Evolutionary conservation across 2,329 filamentous ascomycete species (phyloP).

Genomic region (Huntiella abstrusa): DNA sequence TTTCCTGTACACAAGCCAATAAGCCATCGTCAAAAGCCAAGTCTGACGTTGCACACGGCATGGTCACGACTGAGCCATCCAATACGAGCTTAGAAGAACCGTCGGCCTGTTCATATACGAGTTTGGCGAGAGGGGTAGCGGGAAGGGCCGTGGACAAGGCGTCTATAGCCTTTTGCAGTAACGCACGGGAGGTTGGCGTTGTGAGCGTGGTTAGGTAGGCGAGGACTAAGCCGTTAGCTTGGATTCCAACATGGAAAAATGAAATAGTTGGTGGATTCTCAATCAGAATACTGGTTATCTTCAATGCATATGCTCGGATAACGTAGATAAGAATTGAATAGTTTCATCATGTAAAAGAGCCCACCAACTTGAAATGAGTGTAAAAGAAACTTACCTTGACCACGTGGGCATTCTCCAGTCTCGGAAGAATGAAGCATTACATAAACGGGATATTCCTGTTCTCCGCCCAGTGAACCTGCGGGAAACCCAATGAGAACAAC

Average conservation of each 20-base stretch:
- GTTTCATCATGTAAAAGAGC: constrained; percentile 61
- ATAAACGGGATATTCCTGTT: constrained; percentile 31
- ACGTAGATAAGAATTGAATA: constrained; percentile 99
- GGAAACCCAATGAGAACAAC: constrained; percentile 54
- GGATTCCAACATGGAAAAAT: constrained; percentile 6
- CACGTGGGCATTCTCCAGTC: constrained; percentile 72
- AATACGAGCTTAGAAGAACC: constrained; percentile 14
- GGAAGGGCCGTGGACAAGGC: constrained; percentile 7
- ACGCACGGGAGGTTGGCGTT: too few relatives aligned
- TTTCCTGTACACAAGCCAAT: constrained; percentile 45
- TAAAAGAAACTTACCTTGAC: constrained; percentile 60
- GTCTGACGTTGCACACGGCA: constrained; percentile 41
- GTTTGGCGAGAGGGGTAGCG: constrained; percentile 26
- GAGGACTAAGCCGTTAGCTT: too few relatives aligned
- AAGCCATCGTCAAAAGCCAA: constrained; percentile 56
- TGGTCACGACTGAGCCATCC: constrained; percentile 29
- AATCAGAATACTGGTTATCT: constrained; percentile 72
- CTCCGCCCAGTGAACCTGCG: constrained; percentile 24
- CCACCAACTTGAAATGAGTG: constrained; percentile 8
- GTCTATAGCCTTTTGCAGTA: too few relatives aligned
- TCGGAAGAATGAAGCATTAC: constrained; percentile 66
- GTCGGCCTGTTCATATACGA: constrained; percentile 36
- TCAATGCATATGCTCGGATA: constrained; percentile 84
- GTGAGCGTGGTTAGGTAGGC: too few relatives aligned
- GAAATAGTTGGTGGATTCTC: constrained; percentile 16